These are phyloP conservation scores for Fraxinus paxiana DNA, from an alignment of 305 asterid genomes.

Conservation along the genomic window DNA sequence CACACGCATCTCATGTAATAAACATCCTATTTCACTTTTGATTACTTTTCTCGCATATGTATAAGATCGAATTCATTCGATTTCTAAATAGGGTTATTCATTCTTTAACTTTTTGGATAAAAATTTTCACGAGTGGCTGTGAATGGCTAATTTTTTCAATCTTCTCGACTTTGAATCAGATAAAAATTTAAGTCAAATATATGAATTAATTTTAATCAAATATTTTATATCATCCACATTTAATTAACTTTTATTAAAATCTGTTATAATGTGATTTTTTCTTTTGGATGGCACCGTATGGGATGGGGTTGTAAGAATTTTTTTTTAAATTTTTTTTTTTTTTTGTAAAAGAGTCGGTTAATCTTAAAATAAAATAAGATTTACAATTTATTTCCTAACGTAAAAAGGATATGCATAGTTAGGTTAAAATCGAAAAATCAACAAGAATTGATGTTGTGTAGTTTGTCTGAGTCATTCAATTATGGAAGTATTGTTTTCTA, in stretches of 20 bases:
- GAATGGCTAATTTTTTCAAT: background rate
- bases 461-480: background rate
- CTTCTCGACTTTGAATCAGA: background rate
- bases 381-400: background rate
- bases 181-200: background rate
- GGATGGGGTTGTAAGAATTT: too few species aligned
- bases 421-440: background rate
- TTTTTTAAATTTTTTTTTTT: too few species aligned
- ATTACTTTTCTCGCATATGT: background rate
- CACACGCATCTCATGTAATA: background rate
- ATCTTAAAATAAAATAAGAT: too few species aligned
- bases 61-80: background rate
- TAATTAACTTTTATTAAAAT: too few species aligned
- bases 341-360: too few species aligned
- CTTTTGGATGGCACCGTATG: too few species aligned
- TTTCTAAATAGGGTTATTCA: too few species aligned
- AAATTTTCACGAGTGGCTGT: too few species aligned
- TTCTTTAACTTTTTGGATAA: too few species aligned
- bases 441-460: background rate
- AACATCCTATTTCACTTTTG: background rate
- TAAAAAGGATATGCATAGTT: background rate
- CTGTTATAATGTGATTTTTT: too few species aligned
- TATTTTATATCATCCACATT: background rate
- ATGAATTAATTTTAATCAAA: background rate
- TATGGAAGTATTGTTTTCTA: background rate